These are phyloP conservation scores for Cymodocea nodosa DNA, from an alignment of 116 monocot genomes.

Conservation along the genomic window DNA sequence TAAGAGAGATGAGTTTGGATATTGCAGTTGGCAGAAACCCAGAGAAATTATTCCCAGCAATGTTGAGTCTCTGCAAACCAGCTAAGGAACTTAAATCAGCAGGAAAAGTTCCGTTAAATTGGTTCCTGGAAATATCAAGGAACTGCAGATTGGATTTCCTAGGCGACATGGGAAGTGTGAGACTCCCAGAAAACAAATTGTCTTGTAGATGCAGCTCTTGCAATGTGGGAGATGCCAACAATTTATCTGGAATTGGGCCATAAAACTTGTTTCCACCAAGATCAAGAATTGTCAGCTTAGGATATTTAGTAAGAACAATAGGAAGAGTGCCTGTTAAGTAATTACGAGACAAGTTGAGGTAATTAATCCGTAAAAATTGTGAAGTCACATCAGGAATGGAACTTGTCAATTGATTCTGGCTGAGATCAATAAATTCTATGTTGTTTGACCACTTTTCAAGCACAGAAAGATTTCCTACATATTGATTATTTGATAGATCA, in stretches of 20 bases:
- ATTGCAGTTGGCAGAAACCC: slow-evolving; percentile 52
- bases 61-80: slow-evolving; percentile 47
- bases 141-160: slow-evolving; percentile 39
- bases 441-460: slow-evolving; percentile 68
- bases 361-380: slow-evolving; percentile 70
- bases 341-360: slow-evolving; percentile 75
- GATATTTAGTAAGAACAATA: slow-evolving; percentile 35
- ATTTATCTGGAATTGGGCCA: slow-evolving; percentile 33
- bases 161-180: slow-evolving; percentile 30
- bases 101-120: slow-evolving; percentile 59
- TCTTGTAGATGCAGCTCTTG: slow-evolving; percentile 68
- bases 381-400: slow-evolving; percentile 54
- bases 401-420: slow-evolving; percentile 62
- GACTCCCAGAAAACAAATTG: slow-evolving; percentile 44
- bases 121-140: slow-evolving; percentile 63
- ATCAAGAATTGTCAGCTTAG: slow-evolving; percentile 67
- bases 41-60: slow-evolving; percentile 73
- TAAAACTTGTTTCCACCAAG: slow-evolving; percentile 57
- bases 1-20: slow-evolving; percentile 44
- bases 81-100: slow-evolving; percentile 43
- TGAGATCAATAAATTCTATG: slow-evolving; percentile 74
- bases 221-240: slow-evolving; percentile 50
- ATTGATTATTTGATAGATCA: slow-evolving; percentile 72
- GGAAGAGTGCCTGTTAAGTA: slow-evolving; percentile 35
- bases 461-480: slow-evolving; percentile 70